phyloP scores from a whole-genome alignment of 1,139 yeast genomes.

The Arxiozyma heterogenica region DNA sequence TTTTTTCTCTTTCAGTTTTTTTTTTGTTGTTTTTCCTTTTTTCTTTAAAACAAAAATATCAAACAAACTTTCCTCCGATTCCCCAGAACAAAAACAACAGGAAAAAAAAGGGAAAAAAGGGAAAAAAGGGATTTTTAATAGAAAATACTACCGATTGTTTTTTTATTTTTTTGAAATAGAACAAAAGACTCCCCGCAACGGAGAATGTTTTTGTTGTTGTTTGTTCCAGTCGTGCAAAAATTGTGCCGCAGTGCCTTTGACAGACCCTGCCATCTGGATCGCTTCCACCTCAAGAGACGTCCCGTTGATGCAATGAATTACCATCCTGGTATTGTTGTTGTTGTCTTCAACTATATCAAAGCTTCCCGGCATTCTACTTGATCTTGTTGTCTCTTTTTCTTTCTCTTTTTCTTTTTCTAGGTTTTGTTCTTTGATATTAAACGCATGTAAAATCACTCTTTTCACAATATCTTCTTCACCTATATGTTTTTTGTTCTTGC shows the following conservation, averaged over 20 bases:
- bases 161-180: too few species aligned
- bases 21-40: too few species aligned
- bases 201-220: too few species aligned
- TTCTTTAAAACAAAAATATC: too few species aligned
- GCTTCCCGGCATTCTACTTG: not conserved
- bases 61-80: too few species aligned
- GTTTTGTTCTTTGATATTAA: not conserved
- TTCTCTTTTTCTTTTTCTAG: not conserved
- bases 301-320: not conserved
- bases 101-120: too few species aligned
- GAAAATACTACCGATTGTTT: too few species aligned
- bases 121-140: too few species aligned
- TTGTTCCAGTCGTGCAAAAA: too few species aligned
- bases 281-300: not conserved
- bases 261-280: slow-evolving; percentile 16
- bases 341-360: not conserved
- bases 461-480: slow-evolving; percentile 11
- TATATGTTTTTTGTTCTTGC: not conserved
- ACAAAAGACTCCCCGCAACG: too few species aligned
- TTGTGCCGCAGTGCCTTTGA: slow-evolving; percentile 30
- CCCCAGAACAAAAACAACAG: too few species aligned
- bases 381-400: not conserved
- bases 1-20: too few species aligned
- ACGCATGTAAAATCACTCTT: slow-evolving; percentile 41
- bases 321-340: not conserved